Conservation (phyloP, 2,329 filamentous ascomycete genomes). For the Colletotrichum eleusines region DNA sequence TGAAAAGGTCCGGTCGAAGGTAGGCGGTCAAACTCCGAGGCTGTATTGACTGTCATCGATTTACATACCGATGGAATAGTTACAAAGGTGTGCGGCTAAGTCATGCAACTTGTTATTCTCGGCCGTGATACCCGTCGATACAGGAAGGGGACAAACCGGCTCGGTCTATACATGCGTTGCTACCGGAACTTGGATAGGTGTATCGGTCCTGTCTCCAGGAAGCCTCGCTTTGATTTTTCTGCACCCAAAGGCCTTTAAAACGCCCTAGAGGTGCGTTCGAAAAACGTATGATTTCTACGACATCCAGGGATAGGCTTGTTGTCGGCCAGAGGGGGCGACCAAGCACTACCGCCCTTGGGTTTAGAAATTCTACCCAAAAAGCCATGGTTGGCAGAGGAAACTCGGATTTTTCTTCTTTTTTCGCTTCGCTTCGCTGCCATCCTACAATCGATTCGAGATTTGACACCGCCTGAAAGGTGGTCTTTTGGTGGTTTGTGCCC, state of each 20-base stretch:
- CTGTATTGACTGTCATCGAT: neutral
- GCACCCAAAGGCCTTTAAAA: neutral
- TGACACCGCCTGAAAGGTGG: neutral
- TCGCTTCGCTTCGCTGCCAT: too few relatives aligned
- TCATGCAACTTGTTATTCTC: neutral
- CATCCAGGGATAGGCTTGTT: neutral
- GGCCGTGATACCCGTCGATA: too few relatives aligned
- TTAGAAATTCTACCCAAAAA: neutral
- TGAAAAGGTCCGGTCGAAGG: neutral
- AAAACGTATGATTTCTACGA: neutral
- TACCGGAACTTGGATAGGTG: neutral
- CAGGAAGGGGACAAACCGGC: neutral
- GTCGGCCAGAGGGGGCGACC: neutral
- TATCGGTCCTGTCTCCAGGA: accelerated
- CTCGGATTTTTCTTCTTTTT: too few relatives aligned
- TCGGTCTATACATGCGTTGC: neutral
- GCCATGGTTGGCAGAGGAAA: neutral
- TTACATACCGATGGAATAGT: too few relatives aligned
- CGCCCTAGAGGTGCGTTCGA: neutral
- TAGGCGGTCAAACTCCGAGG: neutral
- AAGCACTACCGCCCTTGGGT: neutral
- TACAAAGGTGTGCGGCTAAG: neutral
- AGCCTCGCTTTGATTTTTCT: neutral
- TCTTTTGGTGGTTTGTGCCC: neutral
- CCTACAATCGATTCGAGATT: neutral